Conservation (phyloP, 768 basidiomycete genomes). For the Coprinopsis marcescibilis region DNA sequence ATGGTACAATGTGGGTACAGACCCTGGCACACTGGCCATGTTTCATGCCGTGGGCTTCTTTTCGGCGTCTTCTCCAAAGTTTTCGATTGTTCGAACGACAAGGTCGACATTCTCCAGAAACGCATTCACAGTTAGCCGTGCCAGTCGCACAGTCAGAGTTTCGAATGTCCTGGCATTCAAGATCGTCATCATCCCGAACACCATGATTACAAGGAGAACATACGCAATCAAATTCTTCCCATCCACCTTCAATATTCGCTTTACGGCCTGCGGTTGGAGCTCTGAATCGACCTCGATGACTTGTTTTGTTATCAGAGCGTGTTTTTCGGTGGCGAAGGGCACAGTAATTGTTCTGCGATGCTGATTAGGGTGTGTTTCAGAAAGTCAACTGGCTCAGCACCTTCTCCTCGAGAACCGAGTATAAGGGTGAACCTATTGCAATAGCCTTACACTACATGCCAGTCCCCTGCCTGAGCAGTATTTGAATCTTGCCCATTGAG, state of each 20-base stretch:
- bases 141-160: constrained; percentile 79
- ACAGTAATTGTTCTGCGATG: constrained; percentile 55
- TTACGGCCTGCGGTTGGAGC: constrained; percentile 75
- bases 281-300: constrained; percentile 85
- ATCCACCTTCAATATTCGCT: constrained; percentile 62
- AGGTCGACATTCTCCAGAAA: constrained; percentile 90
- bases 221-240: constrained; percentile 72
- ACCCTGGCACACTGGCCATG: background rate
- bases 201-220: no score
- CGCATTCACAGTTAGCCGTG: constrained; percentile 76
- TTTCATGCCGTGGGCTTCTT: constrained; percentile 15
- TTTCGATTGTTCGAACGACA: constrained; percentile 72
- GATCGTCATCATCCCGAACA: constrained; percentile 2
- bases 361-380: background rate
- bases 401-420: background rate
- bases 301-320: constrained; percentile 77
- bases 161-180: constrained; percentile 50
- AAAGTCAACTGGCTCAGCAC: background rate
- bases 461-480: constrained; percentile 17
- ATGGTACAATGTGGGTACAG: no score
- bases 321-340: constrained; percentile 67
- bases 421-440: background rate
- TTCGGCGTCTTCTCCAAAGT: constrained; percentile 69
- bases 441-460: constrained; percentile 51
- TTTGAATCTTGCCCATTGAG: background rate